A percentile compares a stretch with the other conserved stretches of the same genome.
phyloP scores from a whole-genome alignment of 169 alveolate genomes.

The Cardiosporidium cionae region DNA sequence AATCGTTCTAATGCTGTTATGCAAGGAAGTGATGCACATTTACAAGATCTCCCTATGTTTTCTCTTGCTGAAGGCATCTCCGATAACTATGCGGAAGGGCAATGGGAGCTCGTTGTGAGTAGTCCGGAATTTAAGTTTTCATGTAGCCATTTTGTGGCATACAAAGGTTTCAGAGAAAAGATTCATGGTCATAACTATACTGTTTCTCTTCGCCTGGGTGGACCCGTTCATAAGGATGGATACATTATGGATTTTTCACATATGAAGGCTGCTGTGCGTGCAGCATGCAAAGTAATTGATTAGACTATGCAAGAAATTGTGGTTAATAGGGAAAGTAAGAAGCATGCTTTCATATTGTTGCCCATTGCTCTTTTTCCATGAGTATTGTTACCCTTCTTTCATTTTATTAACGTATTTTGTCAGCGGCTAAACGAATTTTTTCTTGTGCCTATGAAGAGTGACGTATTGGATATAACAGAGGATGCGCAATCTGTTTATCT shows the following conservation, averaged over 20 bases:
- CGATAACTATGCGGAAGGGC: neutral
- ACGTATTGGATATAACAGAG: conserved; percentile 17
- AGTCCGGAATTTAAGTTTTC: conserved; percentile 7
- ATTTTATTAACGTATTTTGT: neutral
- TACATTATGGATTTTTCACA: conserved; percentile 31
- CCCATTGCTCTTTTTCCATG: conserved; percentile 1
- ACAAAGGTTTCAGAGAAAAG: conserved; percentile 24
- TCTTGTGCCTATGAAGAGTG: conserved; percentile 20
- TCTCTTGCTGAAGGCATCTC: neutral
- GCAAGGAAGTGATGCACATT: neutral
- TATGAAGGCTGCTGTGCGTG: conserved; percentile 4
- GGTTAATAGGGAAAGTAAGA: neutral
- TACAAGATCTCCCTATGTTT: neutral
- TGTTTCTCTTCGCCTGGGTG: conserved; percentile 5
- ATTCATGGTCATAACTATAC: conserved; percentile 36
- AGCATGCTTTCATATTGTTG: neutral
- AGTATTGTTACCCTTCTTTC: neutral
- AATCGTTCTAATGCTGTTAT: neutral
- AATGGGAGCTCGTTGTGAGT: conserved; percentile 6
- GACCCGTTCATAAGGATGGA: conserved; percentile 24
- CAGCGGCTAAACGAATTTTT: conserved; percentile 13
- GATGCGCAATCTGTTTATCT: conserved; percentile 1
- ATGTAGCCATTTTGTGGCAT: conserved; percentile 34
- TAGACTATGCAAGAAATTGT: neutral
- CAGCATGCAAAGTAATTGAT: conserved; percentile 12